A percentile compares a stretch with the other conserved stretches of the same genome.
Evolutionary conservation across 1,284 basidiomycete genomes (phyloP).

Genomic region (Marasmius tenuissimus): DNA sequence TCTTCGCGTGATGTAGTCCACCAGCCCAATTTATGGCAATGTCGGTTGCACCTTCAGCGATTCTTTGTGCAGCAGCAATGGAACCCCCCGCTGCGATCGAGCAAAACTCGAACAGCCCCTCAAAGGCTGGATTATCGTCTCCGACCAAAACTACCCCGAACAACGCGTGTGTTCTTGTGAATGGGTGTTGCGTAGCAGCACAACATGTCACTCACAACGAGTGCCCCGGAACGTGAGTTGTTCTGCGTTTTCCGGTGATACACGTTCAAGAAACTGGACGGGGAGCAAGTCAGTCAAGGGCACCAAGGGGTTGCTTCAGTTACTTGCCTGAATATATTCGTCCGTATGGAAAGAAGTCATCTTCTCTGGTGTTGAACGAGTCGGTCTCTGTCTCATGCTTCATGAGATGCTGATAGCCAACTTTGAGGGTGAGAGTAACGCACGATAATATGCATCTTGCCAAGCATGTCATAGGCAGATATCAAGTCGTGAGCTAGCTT

Average conservation of each 20-base stretch:
- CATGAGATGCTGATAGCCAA: not conserved
- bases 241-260: slow-evolving; percentile 87
- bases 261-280: slow-evolving; percentile 74
- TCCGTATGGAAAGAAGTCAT: slow-evolving; percentile 97
- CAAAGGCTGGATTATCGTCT: slow-evolving; percentile 96
- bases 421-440: slow-evolving; percentile 23
- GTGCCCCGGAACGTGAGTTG: slow-evolving; percentile 83
- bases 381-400: slow-evolving; percentile 61
- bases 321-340: slow-evolving; percentile 73
- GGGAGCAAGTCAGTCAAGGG: no score
- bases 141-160: slow-evolving; percentile 70
- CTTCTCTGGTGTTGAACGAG: slow-evolving; percentile 75
- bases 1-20: slow-evolving; percentile 97
- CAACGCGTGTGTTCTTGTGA: not conserved
- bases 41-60: slow-evolving; percentile 84
- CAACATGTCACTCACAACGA: slow-evolving; percentile 62
- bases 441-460: slow-evolving; percentile 90
- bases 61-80: slow-evolving; percentile 81
- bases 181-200: not conserved
- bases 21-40: slow-evolving; percentile 98
- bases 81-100: slow-evolving; percentile 96
- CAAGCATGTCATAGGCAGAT: slow-evolving; percentile 86
- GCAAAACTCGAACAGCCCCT: slow-evolving; percentile 97
- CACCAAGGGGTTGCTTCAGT: no score
- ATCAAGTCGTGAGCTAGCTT: slow-evolving; percentile 92